A percentile compares a stretch with the other conserved stretches of the same genome.
These are phyloP conservation scores for Zangia roseola DNA, from an alignment of 768 basidiomycete genomes.

Conservation along the genomic window DNA sequence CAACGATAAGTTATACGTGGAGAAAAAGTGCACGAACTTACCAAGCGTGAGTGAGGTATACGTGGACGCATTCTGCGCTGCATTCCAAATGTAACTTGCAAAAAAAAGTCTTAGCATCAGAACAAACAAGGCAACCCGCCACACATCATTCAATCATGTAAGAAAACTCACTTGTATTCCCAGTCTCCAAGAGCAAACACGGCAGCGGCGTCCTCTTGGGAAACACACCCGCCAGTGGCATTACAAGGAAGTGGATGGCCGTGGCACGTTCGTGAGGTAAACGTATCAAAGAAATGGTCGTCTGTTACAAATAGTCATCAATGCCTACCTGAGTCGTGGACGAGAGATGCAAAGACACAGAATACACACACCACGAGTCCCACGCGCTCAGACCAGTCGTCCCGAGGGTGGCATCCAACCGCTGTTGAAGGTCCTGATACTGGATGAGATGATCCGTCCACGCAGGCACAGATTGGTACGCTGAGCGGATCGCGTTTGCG, in stretches of 20 bases:
- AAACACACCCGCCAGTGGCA: constrained; percentile 39
- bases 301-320: no score
- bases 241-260: constrained; percentile 44
- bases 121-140: no score
- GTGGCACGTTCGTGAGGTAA: constrained; percentile 47
- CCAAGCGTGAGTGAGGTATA: constrained; percentile 48
- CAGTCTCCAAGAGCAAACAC: constrained; percentile 59
- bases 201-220: constrained; percentile 43
- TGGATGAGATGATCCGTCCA: constrained; percentile 45
- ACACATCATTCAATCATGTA: no score
- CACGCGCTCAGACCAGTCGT: constrained; percentile 40
- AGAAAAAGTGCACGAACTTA: constrained; percentile 10
- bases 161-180: constrained; percentile 49
- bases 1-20: not conserved
- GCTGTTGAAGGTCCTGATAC: constrained; percentile 36
- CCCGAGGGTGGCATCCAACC: constrained; percentile 40
- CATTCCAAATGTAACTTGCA: constrained; percentile 49
- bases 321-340: not conserved
- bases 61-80: constrained; percentile 40
- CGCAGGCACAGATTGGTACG: constrained; percentile 42
- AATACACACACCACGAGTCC: constrained; percentile 46
- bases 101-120: not conserved
- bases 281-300: constrained; percentile 53
- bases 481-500: constrained; percentile 38
- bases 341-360: not conserved